These are phyloP conservation scores for Aquilaria malaccensis DNA, from an alignment of 345 rosid genomes.

Conservation along the genomic window DNA sequence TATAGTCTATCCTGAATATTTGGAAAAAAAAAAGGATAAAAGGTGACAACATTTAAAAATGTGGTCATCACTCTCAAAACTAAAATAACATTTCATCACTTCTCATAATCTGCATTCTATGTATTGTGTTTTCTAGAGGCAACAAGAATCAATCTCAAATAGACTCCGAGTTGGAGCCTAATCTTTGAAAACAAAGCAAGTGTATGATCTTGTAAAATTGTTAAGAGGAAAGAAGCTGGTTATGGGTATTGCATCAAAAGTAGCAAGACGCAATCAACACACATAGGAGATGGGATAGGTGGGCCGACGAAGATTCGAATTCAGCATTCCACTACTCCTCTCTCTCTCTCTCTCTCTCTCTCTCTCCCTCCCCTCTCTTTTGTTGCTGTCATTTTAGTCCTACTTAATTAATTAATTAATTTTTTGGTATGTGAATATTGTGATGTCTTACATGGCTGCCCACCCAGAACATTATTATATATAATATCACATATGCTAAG, in stretches of 20 bases:
- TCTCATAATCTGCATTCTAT: too few species aligned
- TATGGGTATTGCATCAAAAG: slow-evolving; percentile 11
- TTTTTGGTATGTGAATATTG: background rate
- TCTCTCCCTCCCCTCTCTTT: slow-evolving; percentile 9
- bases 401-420: too few species aligned
- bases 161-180: too few species aligned
- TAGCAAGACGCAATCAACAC: background rate
- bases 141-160: too few species aligned
- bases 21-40: background rate
- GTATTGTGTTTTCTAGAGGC: too few species aligned
- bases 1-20: too few species aligned
- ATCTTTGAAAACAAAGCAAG: background rate
- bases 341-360: background rate
- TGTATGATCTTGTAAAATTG: background rate
- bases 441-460: slow-evolving; percentile 17
- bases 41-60: too few species aligned
- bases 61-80: too few species aligned
- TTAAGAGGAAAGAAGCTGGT: background rate
- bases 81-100: too few species aligned
- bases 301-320: too few species aligned
- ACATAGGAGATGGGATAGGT: background rate
- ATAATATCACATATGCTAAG: background rate
- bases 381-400: too few species aligned
- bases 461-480: background rate
- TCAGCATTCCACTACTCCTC: too few species aligned